Conservation (phyloP, 306 rosid species). For the Canavalia gladiata region DNA sequence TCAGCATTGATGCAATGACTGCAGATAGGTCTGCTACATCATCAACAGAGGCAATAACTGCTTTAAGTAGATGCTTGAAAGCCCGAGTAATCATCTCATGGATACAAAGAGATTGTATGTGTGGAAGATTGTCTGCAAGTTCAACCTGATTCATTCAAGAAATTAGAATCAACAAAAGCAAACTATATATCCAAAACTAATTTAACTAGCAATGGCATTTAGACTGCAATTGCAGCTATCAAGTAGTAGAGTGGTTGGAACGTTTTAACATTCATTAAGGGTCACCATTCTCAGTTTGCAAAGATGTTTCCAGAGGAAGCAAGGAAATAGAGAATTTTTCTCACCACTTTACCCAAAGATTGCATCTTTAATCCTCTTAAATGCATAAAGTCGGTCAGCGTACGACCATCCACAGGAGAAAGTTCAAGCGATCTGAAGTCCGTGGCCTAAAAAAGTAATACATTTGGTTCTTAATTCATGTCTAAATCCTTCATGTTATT, state of each 20-base stretch:
- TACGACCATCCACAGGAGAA: constrained; percentile 99
- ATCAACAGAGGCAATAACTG: constrained; percentile 73
- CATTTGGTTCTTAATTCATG: constrained; percentile 48
- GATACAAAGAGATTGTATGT: constrained; percentile 93
- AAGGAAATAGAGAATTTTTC: constrained; percentile 42
- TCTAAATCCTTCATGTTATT: constrained; percentile 29
- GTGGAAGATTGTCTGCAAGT: constrained; percentile 91
- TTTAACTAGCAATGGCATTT: constrained; percentile 5
- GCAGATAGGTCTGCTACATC: constrained; percentile 65
- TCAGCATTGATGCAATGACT: constrained; percentile 71
- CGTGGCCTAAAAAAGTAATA: constrained; percentile 66
- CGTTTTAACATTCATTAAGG: neutral
- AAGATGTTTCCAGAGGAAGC: constrained; percentile 28
- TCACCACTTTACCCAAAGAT: constrained; percentile 94
- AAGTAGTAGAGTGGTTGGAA: neutral
- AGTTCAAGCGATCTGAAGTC: constrained; percentile 98
- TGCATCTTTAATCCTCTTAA: constrained; percentile 88
- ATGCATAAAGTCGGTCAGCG: constrained; percentile 97
- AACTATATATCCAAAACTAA: constrained; percentile 9
- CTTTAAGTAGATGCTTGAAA: constrained; percentile 85
- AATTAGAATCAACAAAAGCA: constrained; percentile 50
- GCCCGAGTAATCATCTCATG: constrained; percentile 98
- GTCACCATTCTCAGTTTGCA: neutral
- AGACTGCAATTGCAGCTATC: constrained; percentile 10
- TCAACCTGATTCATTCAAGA: constrained; percentile 70